Conservation (phyloP, 805 yeast species). For the Henningerozyma blattae region DNA sequence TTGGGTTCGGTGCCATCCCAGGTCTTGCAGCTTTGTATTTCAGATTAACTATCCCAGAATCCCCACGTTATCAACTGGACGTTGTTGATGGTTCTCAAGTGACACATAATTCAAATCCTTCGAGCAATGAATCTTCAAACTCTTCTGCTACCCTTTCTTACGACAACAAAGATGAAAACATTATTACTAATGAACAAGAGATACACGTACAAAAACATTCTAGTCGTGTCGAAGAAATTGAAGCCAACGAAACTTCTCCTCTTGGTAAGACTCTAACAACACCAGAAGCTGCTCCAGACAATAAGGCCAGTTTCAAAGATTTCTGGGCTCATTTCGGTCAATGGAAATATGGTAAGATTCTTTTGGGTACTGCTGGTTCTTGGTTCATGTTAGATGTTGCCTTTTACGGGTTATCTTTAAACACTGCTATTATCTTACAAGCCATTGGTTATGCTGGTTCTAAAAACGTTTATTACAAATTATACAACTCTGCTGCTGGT, state of each 20-base stretch:
- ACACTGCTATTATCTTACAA: constrained; percentile 65
- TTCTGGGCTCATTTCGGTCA: constrained; percentile 62
- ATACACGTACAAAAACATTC: constrained; percentile 8
- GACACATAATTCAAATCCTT: not conserved
- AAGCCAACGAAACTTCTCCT: constrained; percentile 32
- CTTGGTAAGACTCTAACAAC: constrained; percentile 32
- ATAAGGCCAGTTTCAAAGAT: constrained; percentile 72
- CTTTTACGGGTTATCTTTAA: constrained; percentile 77
- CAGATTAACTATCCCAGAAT: constrained; percentile 90
- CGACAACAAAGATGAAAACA: not conserved
- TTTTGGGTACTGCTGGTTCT: constrained; percentile 81
- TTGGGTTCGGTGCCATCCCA: constrained; percentile 88
- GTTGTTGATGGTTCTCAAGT: constrained; percentile 38
- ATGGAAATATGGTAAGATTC: constrained; percentile 79
- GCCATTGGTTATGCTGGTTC: constrained; percentile 77
- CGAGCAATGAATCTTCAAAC: not conserved
- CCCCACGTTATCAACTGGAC: constrained; percentile 84
- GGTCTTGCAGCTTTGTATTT: constrained; percentile 75
- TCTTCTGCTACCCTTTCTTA: not conserved
- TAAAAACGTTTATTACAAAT: constrained; percentile 51
- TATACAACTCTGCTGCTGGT: constrained; percentile 80
- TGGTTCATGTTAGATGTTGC: constrained; percentile 91
- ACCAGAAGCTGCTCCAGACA: not conserved
- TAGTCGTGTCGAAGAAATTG: constrained; percentile 9
- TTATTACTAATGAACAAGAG: not conserved